These are phyloP conservation scores for Steccherinum ochraceum DNA, from an alignment of 768 basidiomycete genomes.

Conservation along the genomic window DNA sequence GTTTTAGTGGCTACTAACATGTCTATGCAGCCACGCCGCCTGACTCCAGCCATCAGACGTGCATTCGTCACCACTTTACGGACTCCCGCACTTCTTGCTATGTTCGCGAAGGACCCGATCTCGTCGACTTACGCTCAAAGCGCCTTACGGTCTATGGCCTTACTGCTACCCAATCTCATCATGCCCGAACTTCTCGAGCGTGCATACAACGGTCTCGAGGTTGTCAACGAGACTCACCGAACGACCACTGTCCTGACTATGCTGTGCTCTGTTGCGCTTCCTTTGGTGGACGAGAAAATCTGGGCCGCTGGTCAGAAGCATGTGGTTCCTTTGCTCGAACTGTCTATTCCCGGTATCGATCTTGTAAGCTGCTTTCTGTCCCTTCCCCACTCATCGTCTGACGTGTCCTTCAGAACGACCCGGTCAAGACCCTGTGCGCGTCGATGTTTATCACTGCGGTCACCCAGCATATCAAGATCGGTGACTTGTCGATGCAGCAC, in stretches of 20 bases:
- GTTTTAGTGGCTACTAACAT: neutral
- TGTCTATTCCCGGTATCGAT: conserved; percentile 90
- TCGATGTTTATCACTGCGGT: conserved; percentile 72
- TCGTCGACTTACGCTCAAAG: conserved; percentile 80
- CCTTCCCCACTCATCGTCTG: neutral
- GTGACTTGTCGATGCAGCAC: conserved; percentile 62
- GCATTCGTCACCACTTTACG: conserved; percentile 77
- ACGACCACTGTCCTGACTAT: conserved; percentile 89
- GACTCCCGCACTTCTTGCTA: conserved; percentile 83
- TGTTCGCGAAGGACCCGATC: conserved; percentile 83
- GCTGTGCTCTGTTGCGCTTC: conserved; percentile 68
- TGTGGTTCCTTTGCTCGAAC: conserved; percentile 78
- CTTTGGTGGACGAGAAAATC: conserved; percentile 67
- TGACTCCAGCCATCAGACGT: conserved; percentile 76
- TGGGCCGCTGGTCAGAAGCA: conserved; percentile 90
- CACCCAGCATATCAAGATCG: conserved; percentile 72
- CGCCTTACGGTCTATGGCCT: conserved; percentile 69
- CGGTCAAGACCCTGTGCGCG: conserved; percentile 71
- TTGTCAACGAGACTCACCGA: conserved; percentile 90
- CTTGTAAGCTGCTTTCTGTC: conserved; percentile 39
- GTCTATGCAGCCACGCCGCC: conserved; percentile 52
- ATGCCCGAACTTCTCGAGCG: conserved; percentile 91
- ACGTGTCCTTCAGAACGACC: conserved; percentile 54
- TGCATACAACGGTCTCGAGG: conserved; percentile 87
- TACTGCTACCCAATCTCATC: conserved; percentile 76